phyloP scores from a whole-genome alignment of 73 alveolate genomes.

The Tetrahymena thermophila region DNA sequence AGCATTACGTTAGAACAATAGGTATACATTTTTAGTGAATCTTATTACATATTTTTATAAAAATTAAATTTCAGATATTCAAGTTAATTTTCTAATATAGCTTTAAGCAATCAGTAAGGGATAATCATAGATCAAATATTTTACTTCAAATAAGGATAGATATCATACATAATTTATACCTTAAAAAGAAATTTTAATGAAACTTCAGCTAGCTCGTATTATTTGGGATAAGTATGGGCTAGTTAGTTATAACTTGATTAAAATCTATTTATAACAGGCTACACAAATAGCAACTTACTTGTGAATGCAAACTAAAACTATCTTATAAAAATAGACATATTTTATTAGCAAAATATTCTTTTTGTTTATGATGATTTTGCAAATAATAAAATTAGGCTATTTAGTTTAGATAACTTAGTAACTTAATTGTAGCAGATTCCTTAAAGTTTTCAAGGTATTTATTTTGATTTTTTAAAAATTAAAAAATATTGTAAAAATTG shows the following conservation, averaged over 20 bases:
- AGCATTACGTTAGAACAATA: background rate
- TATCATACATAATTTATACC: background rate
- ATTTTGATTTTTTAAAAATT: background rate
- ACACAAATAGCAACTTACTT: background rate
- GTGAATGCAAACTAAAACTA: background rate
- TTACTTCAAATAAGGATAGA: background rate
- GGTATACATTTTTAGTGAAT: background rate
- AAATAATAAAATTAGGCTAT: background rate
- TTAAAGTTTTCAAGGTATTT: background rate
- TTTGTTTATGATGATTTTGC: background rate
- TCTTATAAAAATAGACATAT: background rate
- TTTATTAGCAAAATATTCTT: background rate
- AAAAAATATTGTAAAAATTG: background rate
- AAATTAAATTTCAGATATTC: too few relatives aligned
- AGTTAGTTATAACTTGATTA: background rate
- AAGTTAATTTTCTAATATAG: background rate
- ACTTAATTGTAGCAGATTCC: background rate
- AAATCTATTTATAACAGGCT: background rate
- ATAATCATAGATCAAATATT: background rate
- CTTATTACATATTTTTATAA: too few relatives aligned
- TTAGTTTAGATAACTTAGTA: background rate
- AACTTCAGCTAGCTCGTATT: background rate
- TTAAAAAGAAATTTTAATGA: background rate
- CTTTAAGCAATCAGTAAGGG: background rate
- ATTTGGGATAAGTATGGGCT: background rate